Evolutionary conservation across 2,329 filamentous ascomycete genomes (phyloP).

Genomic region (Acarospora socialis): DNA sequence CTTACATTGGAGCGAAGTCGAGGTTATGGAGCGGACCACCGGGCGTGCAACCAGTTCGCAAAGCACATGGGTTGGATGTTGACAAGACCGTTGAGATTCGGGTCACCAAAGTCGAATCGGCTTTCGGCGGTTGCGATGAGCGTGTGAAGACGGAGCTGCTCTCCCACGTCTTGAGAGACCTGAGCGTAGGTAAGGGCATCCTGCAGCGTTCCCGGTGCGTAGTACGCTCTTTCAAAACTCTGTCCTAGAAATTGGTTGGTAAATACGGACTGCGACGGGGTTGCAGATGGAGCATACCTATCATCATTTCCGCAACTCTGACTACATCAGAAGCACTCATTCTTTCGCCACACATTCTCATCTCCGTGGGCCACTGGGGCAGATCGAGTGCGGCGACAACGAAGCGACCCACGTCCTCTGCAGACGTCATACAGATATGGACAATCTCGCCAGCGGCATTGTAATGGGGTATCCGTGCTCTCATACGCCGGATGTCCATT

Average conservation of each 20-base stretch:
- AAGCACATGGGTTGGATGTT: slow-evolving; percentile 37
- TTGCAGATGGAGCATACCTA: slow-evolving; percentile 24
- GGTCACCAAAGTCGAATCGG: slow-evolving; percentile 47
- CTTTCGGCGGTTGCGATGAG: slow-evolving; percentile 55
- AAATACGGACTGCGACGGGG: background rate
- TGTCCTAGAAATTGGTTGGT: background rate
- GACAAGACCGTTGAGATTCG: slow-evolving; percentile 45
- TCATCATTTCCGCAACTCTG: slow-evolving; percentile 36
- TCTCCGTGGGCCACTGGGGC: slow-evolving; percentile 51
- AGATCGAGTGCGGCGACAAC: slow-evolving; percentile 51
- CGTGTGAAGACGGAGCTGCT: slow-evolving; percentile 36
- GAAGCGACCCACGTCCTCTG: slow-evolving; percentile 56
- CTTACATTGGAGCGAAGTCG: no score
- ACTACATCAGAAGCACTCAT: slow-evolving; percentile 48
- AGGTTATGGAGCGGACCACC: no score
- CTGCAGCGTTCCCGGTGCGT: slow-evolving; percentile 2
- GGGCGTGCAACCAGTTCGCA: slow-evolving; percentile 38
- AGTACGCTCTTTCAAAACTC: slow-evolving; percentile 1
- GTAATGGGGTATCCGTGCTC: slow-evolving; percentile 47
- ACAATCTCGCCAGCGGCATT: slow-evolving; percentile 35
- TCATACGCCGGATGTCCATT: slow-evolving; percentile 43
- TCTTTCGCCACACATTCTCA: slow-evolving; percentile 54
- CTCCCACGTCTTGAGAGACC: slow-evolving; percentile 22
- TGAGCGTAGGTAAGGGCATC: slow-evolving; percentile 16
- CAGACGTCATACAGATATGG: slow-evolving; percentile 52